These are phyloP conservation scores for Cryomyces antarcticus DNA, from an alignment of 495 filamentous ascomycete species.

Conservation along the genomic window DNA sequence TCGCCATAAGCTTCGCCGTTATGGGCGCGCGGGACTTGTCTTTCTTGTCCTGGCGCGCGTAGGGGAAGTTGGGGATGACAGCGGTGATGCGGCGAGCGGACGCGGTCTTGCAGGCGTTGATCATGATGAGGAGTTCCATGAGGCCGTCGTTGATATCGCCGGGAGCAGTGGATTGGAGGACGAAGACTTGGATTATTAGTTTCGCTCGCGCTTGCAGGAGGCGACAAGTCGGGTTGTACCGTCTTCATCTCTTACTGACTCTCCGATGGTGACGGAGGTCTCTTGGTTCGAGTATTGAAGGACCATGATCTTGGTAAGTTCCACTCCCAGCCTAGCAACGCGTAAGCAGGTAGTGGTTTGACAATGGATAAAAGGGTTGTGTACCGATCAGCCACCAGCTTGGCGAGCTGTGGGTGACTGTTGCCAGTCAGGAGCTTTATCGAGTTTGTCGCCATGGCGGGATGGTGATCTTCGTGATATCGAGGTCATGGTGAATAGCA, in stretches of 20 bases:
- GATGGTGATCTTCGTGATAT: background rate
- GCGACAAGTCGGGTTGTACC: slow-evolving; percentile 23
- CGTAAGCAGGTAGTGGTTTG: slow-evolving; percentile 1
- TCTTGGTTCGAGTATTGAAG: slow-evolving; percentile 97
- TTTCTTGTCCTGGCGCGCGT: slow-evolving; percentile 99
- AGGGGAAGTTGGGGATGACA: slow-evolving; percentile 90
- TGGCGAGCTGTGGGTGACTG: slow-evolving; percentile 81
- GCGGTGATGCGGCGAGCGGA: slow-evolving; percentile 85
- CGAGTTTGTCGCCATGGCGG: slow-evolving; percentile 59
- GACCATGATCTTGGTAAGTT: slow-evolving; percentile 80
- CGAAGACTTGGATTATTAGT: slow-evolving; percentile 45
- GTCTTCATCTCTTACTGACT: slow-evolving; percentile 93
- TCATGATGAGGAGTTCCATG: slow-evolving; percentile 98
- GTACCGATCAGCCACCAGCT: slow-evolving; percentile 79
- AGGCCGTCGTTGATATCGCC: slow-evolving; percentile 96
- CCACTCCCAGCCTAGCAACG: slow-evolving; percentile 52
- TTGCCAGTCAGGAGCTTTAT: slow-evolving; percentile 93
- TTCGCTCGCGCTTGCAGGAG: background rate
- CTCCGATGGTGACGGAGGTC: slow-evolving; percentile 88
- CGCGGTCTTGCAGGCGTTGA: slow-evolving; percentile 94
- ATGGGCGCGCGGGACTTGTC: slow-evolving; percentile 87
- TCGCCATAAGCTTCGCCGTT: slow-evolving; percentile 84
- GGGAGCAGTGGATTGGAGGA: slow-evolving; percentile 84
- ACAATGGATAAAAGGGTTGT: background rate
- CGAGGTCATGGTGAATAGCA: no score